A percentile compares a stretch with the other conserved stretches of the same genome.
These are phyloP conservation scores for Leptographium flavum DNA, from an alignment of 2,329 filamentous ascomycete genomes.

Conservation along the genomic window DNA sequence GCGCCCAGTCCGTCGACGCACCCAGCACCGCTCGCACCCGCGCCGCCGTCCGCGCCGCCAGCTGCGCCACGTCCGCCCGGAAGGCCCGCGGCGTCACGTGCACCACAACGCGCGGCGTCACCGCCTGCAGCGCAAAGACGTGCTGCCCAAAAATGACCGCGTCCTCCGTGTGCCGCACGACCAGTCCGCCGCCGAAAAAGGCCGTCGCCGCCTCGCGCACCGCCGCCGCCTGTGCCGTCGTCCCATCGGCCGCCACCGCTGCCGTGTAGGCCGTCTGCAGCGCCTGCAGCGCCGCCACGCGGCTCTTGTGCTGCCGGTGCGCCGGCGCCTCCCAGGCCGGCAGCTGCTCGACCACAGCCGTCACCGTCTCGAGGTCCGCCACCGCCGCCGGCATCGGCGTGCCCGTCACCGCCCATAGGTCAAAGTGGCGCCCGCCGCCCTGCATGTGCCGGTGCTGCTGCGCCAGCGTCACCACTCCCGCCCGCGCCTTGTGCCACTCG, in stretches of 20 bases:
- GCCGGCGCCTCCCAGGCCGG: constrained; percentile 7
- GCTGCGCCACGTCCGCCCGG: constrained; percentile 18
- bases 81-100: constrained; percentile 16
- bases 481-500: constrained; percentile 13
- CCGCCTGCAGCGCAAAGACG: constrained; percentile 11
- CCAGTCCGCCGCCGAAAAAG: constrained; percentile 11
- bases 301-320: constrained; percentile 7
- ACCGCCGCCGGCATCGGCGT: constrained; percentile 11
- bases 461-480: constrained; percentile 6
- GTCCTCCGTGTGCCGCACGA: constrained; percentile 12
- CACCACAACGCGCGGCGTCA: constrained; percentile 7
- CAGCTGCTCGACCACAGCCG: constrained; percentile 9
- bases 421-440: constrained; percentile 4
- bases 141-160: constrained; percentile 10
- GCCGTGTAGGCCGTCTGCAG: constrained; percentile 10
- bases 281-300: constrained; percentile 5
- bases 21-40: constrained; percentile 2
- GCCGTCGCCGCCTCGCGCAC: constrained; percentile 6
- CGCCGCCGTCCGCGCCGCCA: constrained; percentile 15
- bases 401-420: constrained; percentile 14
- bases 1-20: constrained; percentile 8
- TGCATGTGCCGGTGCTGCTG: constrained; percentile 9
- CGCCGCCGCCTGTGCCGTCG: constrained; percentile 6
- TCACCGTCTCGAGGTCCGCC: constrained; percentile 9
- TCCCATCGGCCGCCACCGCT: constrained; percentile 10